Base-by-base conservation (phyloP, 2,329 filamentous ascomycete genomes). In the Monosporascus sp. region DNA sequence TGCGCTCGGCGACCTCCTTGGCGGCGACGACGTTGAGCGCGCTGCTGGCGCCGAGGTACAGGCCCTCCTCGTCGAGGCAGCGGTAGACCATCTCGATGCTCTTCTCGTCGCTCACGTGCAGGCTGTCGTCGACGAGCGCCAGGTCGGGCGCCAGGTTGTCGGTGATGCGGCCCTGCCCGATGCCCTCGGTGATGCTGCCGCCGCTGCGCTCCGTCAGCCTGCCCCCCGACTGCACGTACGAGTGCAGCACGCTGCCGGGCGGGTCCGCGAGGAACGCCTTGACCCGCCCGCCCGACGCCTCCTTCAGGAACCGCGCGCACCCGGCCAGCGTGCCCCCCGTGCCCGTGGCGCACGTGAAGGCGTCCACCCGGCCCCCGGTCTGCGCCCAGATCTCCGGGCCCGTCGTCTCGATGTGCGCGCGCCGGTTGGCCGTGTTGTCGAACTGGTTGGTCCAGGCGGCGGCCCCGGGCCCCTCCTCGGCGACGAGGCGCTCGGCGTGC, bases 401-500 rank as follows among this genome's bases (percentile, higher is more conserved):
- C 0, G 94, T 99, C 2, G 93, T 97, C 77, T 97, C 93, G 63
- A 97, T 87, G 70, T 99, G 94, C 48, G 94, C 94, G 66, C 89
- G 86, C 50, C 94, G 82, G 74, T 99, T 99, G 51, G 94, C 94
- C 50, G 81, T 85, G 76, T 99, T 99, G 71, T 99, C 94, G 74
- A 99, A 99, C 75, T 99, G 94, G 74, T 99, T 95, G 45, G 94
- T 99, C 94, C 94, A 99, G 16, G 97, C 92, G 8, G 93, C 91
- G 43, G 55, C 55, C 43, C 57, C 57, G 50, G 63, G 59, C 0
- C 56, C 61, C n/a, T 52, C 49, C 49, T 64, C 60, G 65, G 94
- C 94, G 17, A 90, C 86, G 48, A 95, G 74, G 3, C 78, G 72
- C 70, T 94, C 91, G n/a, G 94, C 94, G 72, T 97, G 93, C 43